Base-by-base conservation (phyloP, 2,329 filamentous ascomycete genomes). In the Aureobasidium pullulans region DNA sequence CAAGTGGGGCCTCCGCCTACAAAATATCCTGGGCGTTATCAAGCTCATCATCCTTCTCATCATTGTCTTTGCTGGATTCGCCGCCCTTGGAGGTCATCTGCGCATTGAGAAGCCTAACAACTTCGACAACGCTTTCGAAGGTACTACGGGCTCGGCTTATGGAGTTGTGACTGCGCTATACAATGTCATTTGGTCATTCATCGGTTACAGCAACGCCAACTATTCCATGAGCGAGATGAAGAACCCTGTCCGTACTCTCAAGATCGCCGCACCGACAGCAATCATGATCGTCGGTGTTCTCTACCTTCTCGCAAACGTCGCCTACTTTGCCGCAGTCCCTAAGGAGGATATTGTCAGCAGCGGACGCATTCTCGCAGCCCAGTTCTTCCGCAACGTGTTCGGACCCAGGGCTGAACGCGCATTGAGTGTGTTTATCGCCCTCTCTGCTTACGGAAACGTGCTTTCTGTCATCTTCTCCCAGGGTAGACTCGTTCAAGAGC, bases 171-270 rank as follows among this genome's bases (percentile, higher is more conserved):
- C 83, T 1, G 84, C 86, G 0, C 73, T 89, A 0, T 88, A 87
- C 76, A 88, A 87, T 65, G 84, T 88, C 62, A 85, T 88, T 66
- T 88, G 85, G 81, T 84, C 81, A 62, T 89, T 84, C 66, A 81
- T 86, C 64, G 85, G 85, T 28, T 86, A 57, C 76, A 82, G 78
- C 73, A 87, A 87, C 69, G 84, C 84, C 68, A 87, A 87, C 73
- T 86, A 87, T 66, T 83, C 81, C 13, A 71, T 85, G 34, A 81
- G 79, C 67, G 86, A 89, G 74, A 86, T 84, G 48, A 83, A 79
- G 68, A 57, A 57, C 10, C 54, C 54, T 9, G 43, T 57, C n/a
- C 77, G 77, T 28, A 88, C 85, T 0, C 77, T 88, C 61, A 85
- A 83, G 70, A 79, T 84, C 49, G 84, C 82, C 15, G 54, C 54